Evolutionary conservation across 495 filamentous ascomycete species (phyloP).

Genomic region (Lasiosphaeria ovina): DNA sequence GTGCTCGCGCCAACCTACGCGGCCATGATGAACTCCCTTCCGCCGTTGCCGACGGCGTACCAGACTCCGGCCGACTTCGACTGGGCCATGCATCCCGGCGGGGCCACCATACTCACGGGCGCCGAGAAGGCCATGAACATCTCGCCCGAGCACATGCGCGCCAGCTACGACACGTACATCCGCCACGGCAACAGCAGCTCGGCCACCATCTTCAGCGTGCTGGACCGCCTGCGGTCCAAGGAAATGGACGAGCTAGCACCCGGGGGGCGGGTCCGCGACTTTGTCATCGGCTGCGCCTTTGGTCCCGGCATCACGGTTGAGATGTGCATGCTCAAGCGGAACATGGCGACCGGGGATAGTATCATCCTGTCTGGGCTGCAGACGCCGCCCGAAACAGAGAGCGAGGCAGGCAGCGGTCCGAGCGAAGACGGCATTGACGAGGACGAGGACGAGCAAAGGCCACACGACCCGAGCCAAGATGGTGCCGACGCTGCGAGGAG

Average conservation of each 20-base stretch:
- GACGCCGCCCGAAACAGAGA: constrained; percentile 48
- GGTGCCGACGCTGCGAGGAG: no score
- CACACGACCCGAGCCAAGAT: constrained; percentile 14
- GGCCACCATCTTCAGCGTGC: constrained; percentile 59
- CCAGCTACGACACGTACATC: constrained; percentile 62
- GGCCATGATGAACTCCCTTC: constrained; percentile 43
- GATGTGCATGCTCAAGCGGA: constrained; percentile 58
- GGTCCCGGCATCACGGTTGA: constrained; percentile 64
- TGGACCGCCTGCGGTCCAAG: constrained; percentile 56
- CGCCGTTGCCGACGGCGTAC: constrained; percentile 42
- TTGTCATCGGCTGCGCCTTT: constrained; percentile 64
- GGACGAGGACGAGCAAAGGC: constrained; percentile 13
- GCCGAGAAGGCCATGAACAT: constrained; percentile 55
- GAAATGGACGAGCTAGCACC: constrained; percentile 54
- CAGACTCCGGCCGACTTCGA: constrained; percentile 53
- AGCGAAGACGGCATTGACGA: constrained; percentile 34
- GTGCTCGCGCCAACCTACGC: constrained; percentile 50
- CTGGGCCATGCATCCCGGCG: constrained; percentile 69
- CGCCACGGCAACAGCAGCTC: constrained; percentile 62
- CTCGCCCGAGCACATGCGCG: constrained; percentile 56
- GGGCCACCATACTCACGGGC: constrained; percentile 60
- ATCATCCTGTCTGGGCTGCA: constrained; percentile 28
- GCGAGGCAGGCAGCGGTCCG: constrained; percentile 34
- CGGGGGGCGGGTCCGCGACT: constrained; percentile 44
- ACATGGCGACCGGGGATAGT: constrained; percentile 19